Base-by-base conservation (phyloP, 2,329 filamentous ascomycete species). In the Penicillium sp. region DNA sequence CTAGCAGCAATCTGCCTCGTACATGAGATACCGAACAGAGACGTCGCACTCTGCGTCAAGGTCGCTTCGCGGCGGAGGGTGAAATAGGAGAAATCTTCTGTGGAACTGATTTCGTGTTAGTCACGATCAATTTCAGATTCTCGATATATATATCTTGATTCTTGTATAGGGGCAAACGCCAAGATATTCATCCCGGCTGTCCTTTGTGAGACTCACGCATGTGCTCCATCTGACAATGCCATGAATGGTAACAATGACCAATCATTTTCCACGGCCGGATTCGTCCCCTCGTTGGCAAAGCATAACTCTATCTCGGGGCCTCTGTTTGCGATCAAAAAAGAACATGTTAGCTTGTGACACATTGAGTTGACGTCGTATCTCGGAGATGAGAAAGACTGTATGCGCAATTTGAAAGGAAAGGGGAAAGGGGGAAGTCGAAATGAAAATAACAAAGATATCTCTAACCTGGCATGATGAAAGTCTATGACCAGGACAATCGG, bases 31-130 rank as follows among this genome's bases (percentile, higher is more conserved):
- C 94, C 94, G 70, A 99, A 99, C 21, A 99, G 84, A 23, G 91
- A 96, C 2, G 90, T 91, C 28, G 85, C 84, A 30, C 61, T 58
- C 24, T 58, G 56, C 2, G 65, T 66, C 1, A 69, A 52, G 9
- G 75, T 76, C 47, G 70, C 70, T 60, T 76, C 75, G 54, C 85
- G 84, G 58, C 91, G 81, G 52, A 99, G 85, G 8, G 93, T 97
- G 72, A 99, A 99, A 77, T 99, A 99, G 52, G 92, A 97, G 78
- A 97, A 99, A 76, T 97, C 94, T 76, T 99, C 94, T 57, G 88
- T 88, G 21, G 90, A 87, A 56, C 90, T 94, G 66, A 33, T 38
- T 55, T 23, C n/a, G 11, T 46, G 43, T 45, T 24, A 45, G 42
- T n/a, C 43, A n/a, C 18, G 38, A 42, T 6, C 16, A n/a, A 14